Percentiles rank a stretch among this genome's conserved stretches.
These are phyloP conservation scores for Saccharomycopsis phalli DNA, from an alignment of 1,139 yeast species.

Conservation along the genomic window DNA sequence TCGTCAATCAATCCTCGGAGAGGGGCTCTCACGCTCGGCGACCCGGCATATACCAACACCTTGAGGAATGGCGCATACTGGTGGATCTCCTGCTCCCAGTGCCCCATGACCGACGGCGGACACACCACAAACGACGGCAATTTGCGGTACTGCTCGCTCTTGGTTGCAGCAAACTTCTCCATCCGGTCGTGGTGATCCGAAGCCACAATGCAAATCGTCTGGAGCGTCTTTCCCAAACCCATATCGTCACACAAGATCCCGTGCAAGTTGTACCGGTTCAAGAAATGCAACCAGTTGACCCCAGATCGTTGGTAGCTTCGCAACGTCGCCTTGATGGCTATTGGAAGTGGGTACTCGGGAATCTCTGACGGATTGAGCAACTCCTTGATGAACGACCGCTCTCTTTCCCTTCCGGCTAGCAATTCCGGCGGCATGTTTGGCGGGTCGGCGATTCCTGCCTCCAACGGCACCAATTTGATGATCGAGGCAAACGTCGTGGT, in stretches of 20 bases:
- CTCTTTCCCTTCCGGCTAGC: conserved; percentile 83
- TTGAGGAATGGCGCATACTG: conserved; percentile 86
- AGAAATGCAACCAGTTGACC: conserved; percentile 94
- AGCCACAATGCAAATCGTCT: conserved; percentile 92
- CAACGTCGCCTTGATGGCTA: conserved; percentile 83
- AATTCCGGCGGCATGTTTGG: conserved; percentile 81
- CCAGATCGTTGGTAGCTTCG: conserved; percentile 98
- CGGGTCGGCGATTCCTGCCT: conserved; percentile 96
- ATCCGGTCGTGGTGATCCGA: conserved; percentile 88
- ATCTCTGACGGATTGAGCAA: conserved; percentile 98
- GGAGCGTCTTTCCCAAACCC: conserved; percentile 97
- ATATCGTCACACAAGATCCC: conserved; percentile 98
- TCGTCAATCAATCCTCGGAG: conserved; percentile 45
- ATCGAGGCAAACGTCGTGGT: conserved; percentile 96
- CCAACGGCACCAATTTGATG: conserved; percentile 90
- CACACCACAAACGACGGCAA: conserved; percentile 83
- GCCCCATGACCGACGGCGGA: conserved; percentile 97
- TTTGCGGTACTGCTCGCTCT: conserved; percentile 59
- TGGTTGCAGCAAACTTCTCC: conserved; percentile 52
- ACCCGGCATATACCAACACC: conserved; percentile 84
- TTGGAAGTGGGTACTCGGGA: conserved; percentile 80
- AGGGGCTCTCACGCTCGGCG: conserved; percentile 64
- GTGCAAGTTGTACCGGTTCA: conserved; percentile 89
- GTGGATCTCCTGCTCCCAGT: conserved; percentile 93
- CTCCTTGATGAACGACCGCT: conserved; percentile 89